phyloP scores from a whole-genome alignment of 805 yeast genomes.

The Candida bentonensis region DNA sequence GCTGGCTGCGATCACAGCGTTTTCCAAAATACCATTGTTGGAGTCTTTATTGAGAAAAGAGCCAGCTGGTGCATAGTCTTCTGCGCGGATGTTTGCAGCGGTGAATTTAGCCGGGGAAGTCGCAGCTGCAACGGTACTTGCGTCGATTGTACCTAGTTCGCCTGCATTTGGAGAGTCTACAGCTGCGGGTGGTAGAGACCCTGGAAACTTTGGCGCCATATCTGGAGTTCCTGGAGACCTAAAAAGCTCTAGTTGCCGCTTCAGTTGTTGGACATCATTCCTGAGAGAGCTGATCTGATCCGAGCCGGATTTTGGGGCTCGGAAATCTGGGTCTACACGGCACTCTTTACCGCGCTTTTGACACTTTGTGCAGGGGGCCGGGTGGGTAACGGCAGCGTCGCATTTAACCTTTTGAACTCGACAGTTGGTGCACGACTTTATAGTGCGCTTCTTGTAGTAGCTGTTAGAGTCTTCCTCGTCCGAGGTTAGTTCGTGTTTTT shows the following conservation, averaged over 20 bases:
- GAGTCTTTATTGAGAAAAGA: conserved; percentile 1
- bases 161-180: not conserved
- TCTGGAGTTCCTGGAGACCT: conserved; percentile 16
- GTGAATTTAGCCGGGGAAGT: not conserved
- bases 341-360: conserved; percentile 65
- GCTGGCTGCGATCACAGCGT: conserved; percentile 12
- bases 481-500: not conserved
- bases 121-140: conserved; percentile 1
- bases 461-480: not conserved
- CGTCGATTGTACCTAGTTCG: not conserved
- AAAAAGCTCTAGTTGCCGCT: conserved; percentile 51
- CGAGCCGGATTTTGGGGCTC: conserved; percentile 87
- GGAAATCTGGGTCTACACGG: conserved; percentile 80
- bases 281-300: conserved; percentile 52
- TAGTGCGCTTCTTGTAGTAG: conserved; percentile 38
- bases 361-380: conserved; percentile 73
- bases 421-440: conserved; percentile 87
- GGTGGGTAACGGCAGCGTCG: conserved; percentile 74
- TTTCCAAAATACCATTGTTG: not conserved
- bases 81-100: conserved; percentile 2
- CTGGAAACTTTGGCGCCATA: not conserved
- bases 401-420: conserved; percentile 90
- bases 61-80: not conserved
- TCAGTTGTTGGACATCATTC: conserved; percentile 72
- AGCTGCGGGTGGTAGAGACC: not conserved